Conservation (phyloP, 805 yeast species). For the Teunomyces kruisii region DNA sequence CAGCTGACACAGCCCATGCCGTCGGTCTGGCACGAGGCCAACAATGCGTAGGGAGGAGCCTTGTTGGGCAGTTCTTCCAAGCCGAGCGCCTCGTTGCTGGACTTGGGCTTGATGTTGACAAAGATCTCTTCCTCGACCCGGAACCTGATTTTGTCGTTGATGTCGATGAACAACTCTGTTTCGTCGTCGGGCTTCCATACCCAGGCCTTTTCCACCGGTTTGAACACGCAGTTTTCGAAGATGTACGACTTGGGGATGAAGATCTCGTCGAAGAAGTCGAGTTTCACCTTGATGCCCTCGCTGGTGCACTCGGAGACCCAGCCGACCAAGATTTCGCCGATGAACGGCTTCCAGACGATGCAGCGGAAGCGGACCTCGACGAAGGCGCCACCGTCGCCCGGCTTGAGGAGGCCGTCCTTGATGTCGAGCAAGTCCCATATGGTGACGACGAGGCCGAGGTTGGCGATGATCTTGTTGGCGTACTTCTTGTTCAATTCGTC, state of each 20-base stretch:
- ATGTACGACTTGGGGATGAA: conserved; percentile 81
- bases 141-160: conserved; percentile 88
- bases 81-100: conserved; percentile 54
- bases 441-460: conserved; percentile 80
- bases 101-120: conserved; percentile 76
- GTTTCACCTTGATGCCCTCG: conserved; percentile 81
- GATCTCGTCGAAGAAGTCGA: conserved; percentile 90
- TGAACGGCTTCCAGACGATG: conserved; percentile 87
- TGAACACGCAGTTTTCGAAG: conserved; percentile 72
- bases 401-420: conserved; percentile 85
- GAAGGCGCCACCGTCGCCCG: conserved; percentile 92
- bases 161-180: conserved; percentile 76
- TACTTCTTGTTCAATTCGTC: conserved; percentile 83
- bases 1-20: conserved; percentile 96
- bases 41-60: conserved; percentile 77
- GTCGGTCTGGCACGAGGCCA: conserved; percentile 91
- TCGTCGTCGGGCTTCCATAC: conserved; percentile 83
- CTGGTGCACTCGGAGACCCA: conserved; percentile 87
- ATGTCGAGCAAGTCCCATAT: conserved; percentile 81
- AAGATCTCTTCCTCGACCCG: conserved; percentile 88
- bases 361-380: conserved; percentile 73
- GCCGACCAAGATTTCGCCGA: conserved; percentile 90
- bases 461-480: conserved; percentile 80
- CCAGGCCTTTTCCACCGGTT: conserved; percentile 88
- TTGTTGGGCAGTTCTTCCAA: conserved; percentile 38